Conservation (phyloP, 2,329 filamentous ascomycete species). For the Trichoderma atrobrunneum region DNA sequence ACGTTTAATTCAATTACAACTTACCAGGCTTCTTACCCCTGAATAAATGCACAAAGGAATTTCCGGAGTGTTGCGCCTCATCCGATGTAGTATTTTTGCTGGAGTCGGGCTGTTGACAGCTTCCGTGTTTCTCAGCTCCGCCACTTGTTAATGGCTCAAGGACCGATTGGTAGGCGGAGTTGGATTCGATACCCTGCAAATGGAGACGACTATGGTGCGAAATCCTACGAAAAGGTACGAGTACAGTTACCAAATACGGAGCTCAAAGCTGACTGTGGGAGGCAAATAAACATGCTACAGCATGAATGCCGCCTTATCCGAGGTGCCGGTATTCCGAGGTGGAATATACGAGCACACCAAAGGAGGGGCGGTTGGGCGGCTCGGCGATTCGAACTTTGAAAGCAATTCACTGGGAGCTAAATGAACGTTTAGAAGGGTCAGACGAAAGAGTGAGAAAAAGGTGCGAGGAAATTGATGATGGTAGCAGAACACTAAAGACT, state of each 20-base stretch:
- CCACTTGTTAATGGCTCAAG: not conserved
- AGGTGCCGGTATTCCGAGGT: not conserved
- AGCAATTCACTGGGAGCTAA: not conserved
- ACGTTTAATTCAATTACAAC: not conserved
- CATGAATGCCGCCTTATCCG: slow-evolving; percentile 6
- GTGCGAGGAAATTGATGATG: not conserved
- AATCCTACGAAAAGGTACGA: not conserved
- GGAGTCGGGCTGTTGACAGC: not conserved
- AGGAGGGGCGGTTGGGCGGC: not conserved
- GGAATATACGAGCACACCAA: not conserved
- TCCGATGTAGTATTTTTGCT: not conserved
- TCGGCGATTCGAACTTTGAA: not conserved
- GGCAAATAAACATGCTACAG: not conserved
- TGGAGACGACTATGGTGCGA: not conserved
- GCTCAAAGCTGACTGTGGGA: not conserved
- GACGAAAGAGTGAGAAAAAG: not conserved
- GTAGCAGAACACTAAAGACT: not conserved
- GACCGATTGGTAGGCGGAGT: not conserved
- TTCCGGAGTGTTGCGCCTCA: not conserved
- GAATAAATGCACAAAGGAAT: not conserved
- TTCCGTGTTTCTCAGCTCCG: not conserved
- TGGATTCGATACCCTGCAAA: not conserved
- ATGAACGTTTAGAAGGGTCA: not conserved
- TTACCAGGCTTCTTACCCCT: not conserved
- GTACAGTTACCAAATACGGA: not conserved